A percentile compares a stretch with the other conserved stretches of the same genome.
Evolutionary conservation across 352 stramenopile species (phyloP).

Genomic region (Globisporangium lucens): DNA sequence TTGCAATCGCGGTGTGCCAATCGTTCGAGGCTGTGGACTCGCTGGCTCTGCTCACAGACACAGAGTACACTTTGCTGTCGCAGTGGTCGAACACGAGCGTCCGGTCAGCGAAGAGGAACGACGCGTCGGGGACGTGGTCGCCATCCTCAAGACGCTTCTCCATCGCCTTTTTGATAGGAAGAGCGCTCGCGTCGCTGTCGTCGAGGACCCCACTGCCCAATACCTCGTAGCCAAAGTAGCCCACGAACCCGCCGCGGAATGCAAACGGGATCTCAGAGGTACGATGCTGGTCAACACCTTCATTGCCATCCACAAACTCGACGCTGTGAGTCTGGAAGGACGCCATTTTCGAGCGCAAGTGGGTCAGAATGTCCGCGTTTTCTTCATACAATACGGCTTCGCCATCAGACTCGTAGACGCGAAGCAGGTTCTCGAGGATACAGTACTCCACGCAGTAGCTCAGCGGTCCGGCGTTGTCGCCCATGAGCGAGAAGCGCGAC

Average conservation of each 20-base stretch:
- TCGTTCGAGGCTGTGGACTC: constrained; percentile 16
- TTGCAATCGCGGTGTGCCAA: constrained; percentile 9
- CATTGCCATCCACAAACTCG: constrained; percentile 14
- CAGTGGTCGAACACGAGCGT: constrained; percentile 89
- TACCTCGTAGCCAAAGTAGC: constrained; percentile 88
- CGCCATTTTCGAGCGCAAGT: constrained; percentile 41
- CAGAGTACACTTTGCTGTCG: constrained; percentile 68
- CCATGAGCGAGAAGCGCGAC: constrained; percentile 75
- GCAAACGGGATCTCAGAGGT: constrained; percentile 50
- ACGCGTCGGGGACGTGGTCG: constrained; percentile 75
- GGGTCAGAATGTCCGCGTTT: constrained; percentile 31
- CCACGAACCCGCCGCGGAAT: constrained; percentile 83
- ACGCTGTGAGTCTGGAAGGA: constrained; percentile 34
- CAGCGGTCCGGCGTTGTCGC: constrained; percentile 54
- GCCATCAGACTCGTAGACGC: constrained; percentile 26
- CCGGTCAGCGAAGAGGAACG: constrained; percentile 90
- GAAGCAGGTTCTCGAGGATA: constrained; percentile 46
- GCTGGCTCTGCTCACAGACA: constrained; percentile 37
- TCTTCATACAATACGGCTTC: constrained; percentile 17
- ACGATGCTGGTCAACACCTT: not conserved
- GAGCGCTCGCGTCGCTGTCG: constrained; percentile 14
- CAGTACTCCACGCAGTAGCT: constrained; percentile 65
- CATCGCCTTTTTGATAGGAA: constrained; percentile 29
- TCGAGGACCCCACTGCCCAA: constrained; percentile 34
- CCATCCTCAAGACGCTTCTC: constrained; percentile 17